Percentiles rank a stretch among this genome's conserved stretches.
These are phyloP conservation scores for Leishmania martiniquensis DNA, from an alignment of 208 protist genomes.

Conservation along the genomic window DNA sequence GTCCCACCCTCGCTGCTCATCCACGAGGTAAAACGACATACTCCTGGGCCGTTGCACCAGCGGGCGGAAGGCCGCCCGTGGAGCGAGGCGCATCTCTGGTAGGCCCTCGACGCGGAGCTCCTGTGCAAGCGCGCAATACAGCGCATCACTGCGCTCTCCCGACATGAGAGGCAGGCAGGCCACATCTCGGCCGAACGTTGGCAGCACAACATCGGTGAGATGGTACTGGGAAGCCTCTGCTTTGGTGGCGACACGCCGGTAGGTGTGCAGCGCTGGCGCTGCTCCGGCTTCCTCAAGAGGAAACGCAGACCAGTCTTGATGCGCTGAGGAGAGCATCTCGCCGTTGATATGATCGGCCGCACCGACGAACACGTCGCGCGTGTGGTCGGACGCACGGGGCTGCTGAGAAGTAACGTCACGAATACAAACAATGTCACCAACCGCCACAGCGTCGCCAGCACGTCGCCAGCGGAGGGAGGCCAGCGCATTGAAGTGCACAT, in stretches of 20 bases:
- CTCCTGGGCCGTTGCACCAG: constrained; percentile 46
- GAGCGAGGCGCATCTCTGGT: constrained; percentile 50
- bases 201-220: constrained; percentile 72
- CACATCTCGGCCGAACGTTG: constrained; percentile 44
- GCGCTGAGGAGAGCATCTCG: constrained; percentile 42
- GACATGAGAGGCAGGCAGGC: constrained; percentile 6
- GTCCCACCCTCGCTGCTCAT: constrained; percentile 76
- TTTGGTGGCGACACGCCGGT: constrained; percentile 28
- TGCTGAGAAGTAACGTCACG: not conserved
- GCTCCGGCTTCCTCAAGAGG: not conserved
- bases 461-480: constrained; percentile 71
- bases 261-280: not conserved
- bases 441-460: constrained; percentile 37
- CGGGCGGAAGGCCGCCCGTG: constrained; percentile 57
- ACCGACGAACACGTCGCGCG: constrained; percentile 60
- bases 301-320: constrained; percentile 55
- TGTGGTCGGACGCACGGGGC: not conserved
- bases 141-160: constrained; percentile 9
- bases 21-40: constrained; percentile 58
- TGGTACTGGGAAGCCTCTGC: constrained; percentile 50
- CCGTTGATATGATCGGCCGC: constrained; percentile 75
- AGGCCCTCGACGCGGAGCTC: constrained; percentile 68
- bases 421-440: constrained; percentile 67
- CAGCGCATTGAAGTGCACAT: constrained; percentile 85
- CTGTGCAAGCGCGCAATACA: constrained; percentile 36